Conservation (phyloP, 495 filamentous ascomycete genomes). For the Immersiella caudata region DNA sequence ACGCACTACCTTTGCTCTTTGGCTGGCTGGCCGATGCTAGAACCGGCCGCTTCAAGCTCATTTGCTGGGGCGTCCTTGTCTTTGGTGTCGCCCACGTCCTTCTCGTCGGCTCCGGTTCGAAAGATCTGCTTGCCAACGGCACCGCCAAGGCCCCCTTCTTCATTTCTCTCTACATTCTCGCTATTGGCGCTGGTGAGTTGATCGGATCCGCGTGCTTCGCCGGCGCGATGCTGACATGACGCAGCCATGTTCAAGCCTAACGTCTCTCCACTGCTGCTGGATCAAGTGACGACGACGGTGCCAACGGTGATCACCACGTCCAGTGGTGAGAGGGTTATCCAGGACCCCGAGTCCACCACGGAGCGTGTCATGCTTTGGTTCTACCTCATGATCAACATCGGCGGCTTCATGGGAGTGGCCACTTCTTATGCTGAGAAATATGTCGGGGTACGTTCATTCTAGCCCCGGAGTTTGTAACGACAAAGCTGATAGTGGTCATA, state of each 20-base stretch:
- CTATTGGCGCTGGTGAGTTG: slow-evolving; percentile 67
- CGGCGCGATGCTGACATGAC: not conserved
- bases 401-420: slow-evolving; percentile 60
- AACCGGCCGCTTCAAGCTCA: slow-evolving; percentile 63
- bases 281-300: slow-evolving; percentile 57
- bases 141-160: slow-evolving; percentile 61
- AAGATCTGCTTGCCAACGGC: slow-evolving; percentile 59
- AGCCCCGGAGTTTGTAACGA: not conserved
- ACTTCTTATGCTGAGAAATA: slow-evolving; percentile 53
- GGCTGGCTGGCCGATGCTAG: slow-evolving; percentile 60
- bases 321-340: slow-evolving; percentile 58
- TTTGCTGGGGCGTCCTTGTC: slow-evolving; percentile 63
- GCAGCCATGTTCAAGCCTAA: slow-evolving; percentile 66
- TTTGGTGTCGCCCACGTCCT: slow-evolving; percentile 69
- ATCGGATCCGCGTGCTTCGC: not conserved
- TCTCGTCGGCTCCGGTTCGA: slow-evolving; percentile 62
- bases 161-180: slow-evolving; percentile 60
- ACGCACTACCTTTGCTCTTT: slow-evolving; percentile 61
- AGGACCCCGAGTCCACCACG: slow-evolving; percentile 62
- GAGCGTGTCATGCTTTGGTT: slow-evolving; percentile 67
- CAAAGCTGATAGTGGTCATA: slow-evolving; percentile 5
- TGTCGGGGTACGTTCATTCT: slow-evolving; percentile 46
- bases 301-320: slow-evolving; percentile 48
- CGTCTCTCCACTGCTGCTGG: slow-evolving; percentile 63
- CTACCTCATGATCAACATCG: slow-evolving; percentile 68